Percentiles rank a stretch among this genome's conserved stretches.
Evolutionary conservation across 2,329 filamentous ascomycete genomes (phyloP).

Genomic region (Tolypocladium tundrense): DNA sequence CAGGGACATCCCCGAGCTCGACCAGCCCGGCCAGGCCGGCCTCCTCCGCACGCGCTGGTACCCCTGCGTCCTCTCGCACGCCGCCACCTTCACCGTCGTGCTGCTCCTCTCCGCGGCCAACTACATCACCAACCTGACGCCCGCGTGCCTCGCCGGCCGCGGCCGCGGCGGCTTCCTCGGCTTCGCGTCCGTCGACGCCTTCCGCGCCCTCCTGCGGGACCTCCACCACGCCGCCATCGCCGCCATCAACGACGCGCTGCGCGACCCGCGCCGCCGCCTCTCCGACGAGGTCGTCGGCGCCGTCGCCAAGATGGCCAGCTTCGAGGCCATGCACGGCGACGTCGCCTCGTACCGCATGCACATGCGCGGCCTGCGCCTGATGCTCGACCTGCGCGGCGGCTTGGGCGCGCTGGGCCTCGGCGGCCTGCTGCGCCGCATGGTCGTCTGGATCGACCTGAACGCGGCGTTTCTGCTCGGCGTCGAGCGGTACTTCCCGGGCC

Average conservation of each 20-base stretch:
- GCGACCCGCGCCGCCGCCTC: slow-evolving; percentile 12
- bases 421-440: slow-evolving; percentile 33
- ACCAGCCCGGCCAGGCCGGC: slow-evolving; percentile 12
- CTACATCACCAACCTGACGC: slow-evolving; percentile 5
- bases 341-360: slow-evolving; percentile 31
- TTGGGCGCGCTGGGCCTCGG: slow-evolving; percentile 27
- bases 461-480: slow-evolving; percentile 23
- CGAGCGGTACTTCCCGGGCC: slow-evolving; percentile 19
- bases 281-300: slow-evolving; percentile 35
- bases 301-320: slow-evolving; percentile 40
- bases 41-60: slow-evolving; percentile 17
- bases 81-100: slow-evolving; percentile 14
- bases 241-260: slow-evolving; percentile 29
- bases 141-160: not conserved
- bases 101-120: slow-evolving; percentile 18
- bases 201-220: slow-evolving; percentile 21
- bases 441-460: slow-evolving; percentile 38
- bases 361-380: slow-evolving; percentile 32
- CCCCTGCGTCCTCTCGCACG: slow-evolving; percentile 13
- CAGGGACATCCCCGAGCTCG: slow-evolving; percentile 17
- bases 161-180: not conserved
- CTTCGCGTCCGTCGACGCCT: slow-evolving; percentile 4
- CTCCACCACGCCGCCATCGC: slow-evolving; percentile 32
- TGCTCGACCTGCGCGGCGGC: slow-evolving; percentile 34
- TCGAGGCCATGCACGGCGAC: slow-evolving; percentile 39